Evolutionary conservation across 768 basidiomycete species (phyloP).

Genomic region (Cystobasidium ongulense): DNA sequence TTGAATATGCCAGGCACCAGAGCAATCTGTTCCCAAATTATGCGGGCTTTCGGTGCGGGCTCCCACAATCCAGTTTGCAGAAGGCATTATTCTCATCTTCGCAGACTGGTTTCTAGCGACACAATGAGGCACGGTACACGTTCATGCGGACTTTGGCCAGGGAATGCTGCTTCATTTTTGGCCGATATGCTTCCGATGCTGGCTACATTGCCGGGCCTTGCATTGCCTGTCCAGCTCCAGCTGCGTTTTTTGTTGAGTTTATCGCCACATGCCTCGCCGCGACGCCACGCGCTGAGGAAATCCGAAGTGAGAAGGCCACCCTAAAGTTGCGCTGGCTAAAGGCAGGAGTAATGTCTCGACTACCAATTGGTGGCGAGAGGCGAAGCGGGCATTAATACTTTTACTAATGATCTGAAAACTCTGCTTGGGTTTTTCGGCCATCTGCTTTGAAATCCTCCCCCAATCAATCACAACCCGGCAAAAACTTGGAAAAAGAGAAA

Average conservation of each 20-base stretch:
- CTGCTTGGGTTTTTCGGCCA: no score
- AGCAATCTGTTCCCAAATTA: no score
- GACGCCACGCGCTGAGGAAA: not conserved
- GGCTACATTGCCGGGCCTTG: no score
- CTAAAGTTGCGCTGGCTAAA: not conserved
- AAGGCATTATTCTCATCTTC: not conserved
- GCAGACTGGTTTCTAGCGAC: not conserved
- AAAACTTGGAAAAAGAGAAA: not conserved
- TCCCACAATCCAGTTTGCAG: not conserved
- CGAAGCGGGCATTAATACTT: not conserved
- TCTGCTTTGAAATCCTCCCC: not conserved
- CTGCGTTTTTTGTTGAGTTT: not conserved
- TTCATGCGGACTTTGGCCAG: not conserved
- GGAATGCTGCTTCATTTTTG: not conserved
- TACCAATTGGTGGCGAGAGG: not conserved
- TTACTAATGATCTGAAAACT: not conserved
- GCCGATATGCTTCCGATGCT: not conserved
- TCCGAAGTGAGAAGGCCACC: not conserved
- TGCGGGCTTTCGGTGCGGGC: not conserved
- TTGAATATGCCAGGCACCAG: no score
- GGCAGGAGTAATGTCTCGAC: not conserved
- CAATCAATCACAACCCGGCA: not conserved
- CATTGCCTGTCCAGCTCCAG: not conserved
- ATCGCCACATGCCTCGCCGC: not conserved
- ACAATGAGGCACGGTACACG: not conserved